phyloP scores from a whole-genome alignment of 352 stramenopile species.

The Thalassiosira livingstoniorum region DNA sequence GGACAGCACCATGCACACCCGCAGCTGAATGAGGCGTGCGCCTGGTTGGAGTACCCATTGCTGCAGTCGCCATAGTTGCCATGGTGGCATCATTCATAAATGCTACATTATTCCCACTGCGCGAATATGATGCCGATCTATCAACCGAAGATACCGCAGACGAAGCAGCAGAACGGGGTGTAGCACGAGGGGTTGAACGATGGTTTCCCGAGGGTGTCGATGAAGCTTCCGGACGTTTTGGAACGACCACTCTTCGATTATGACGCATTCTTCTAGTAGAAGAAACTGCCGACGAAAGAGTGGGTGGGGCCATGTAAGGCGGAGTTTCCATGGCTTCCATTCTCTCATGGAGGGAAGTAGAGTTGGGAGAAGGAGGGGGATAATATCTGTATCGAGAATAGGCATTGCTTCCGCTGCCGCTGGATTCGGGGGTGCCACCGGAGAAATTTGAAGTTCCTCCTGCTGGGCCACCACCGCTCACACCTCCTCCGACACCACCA shows the following conservation, averaged over 20 bases:
- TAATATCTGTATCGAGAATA: slow-evolving; percentile 48
- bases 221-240: slow-evolving; percentile 3
- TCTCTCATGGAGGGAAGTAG: not conserved
- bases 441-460: not conserved
- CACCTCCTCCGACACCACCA: not conserved
- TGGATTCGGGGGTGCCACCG: not conserved
- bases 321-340: not conserved
- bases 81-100: not conserved
- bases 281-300: not conserved
- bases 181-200: too few relatives aligned
- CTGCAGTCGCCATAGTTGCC: not conserved
- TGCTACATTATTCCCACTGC: not conserved
- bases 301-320: not conserved
- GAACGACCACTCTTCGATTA: slow-evolving; percentile 12
- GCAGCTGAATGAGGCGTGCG: not conserved
- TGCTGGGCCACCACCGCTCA: not conserved
- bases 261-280: slow-evolving; percentile 9
- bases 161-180: slow-evolving; percentile 6
- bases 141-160: not conserved
- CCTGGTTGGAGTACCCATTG: not conserved
- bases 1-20: not conserved
- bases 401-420: not conserved
- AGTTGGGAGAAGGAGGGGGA: slow-evolving; percentile 17
- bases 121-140: not conserved
- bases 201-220: too few relatives aligned